Evolutionary conservation across 768 basidiomycete species (phyloP).

Genomic region (Trametes elegans): DNA sequence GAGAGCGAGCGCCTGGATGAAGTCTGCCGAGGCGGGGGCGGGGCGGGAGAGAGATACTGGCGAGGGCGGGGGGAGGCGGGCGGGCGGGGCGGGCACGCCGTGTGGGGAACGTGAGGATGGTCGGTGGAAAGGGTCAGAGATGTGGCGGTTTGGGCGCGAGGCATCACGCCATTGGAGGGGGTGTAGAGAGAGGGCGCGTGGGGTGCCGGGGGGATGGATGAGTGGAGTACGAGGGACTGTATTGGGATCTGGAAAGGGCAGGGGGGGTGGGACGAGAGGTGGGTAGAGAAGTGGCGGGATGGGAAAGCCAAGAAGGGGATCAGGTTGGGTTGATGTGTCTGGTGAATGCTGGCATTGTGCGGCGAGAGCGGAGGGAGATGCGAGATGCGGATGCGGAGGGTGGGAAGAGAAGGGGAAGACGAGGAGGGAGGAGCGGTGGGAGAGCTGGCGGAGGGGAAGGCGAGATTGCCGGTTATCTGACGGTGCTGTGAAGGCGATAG

Average conservation of each 20-base stretch:
- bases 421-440: neutral
- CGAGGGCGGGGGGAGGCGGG: neutral
- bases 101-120: conserved; percentile 4
- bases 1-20: neutral
- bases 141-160: conserved; percentile 18
- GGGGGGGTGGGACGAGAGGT: neutral
- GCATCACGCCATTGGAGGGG: conserved; percentile 15
- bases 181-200: neutral
- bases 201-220: conserved; percentile 12
- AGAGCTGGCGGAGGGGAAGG: conserved; percentile 5
- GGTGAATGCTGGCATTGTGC: neutral
- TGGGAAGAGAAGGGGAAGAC: neutral
- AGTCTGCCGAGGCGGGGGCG: conserved; percentile 7
- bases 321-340: neutral
- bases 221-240: conserved; percentile 1
- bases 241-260: conserved; percentile 4
- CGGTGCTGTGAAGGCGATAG: conserved; percentile 15
- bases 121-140: conserved; percentile 10
- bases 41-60: conserved; percentile 2
- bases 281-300: neutral
- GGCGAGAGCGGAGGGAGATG: conserved; percentile 1
- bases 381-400: neutral
- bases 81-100: neutral
- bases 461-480: conserved; percentile 17
- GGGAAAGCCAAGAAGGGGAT: conserved; percentile 8